These are phyloP conservation scores for Pharnaceum exiguum DNA, from an alignment of 148 eudicot species.

Conservation along the genomic window DNA sequence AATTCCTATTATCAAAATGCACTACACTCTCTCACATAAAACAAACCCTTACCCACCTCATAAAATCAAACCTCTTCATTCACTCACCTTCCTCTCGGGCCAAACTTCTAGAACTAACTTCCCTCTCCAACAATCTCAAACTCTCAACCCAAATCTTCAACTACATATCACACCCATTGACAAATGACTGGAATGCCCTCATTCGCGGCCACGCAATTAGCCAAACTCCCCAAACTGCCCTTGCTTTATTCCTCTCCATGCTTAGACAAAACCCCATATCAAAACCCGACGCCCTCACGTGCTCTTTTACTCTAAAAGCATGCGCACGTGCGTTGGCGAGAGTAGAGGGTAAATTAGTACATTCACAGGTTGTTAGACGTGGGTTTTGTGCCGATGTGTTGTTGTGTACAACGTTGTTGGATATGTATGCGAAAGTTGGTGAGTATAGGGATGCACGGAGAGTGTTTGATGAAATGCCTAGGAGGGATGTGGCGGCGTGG, in stretches of 20 bases:
- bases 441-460: constrained; percentile 41
- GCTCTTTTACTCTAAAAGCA: constrained; percentile 77
- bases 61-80: constrained; percentile 45
- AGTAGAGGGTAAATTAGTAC: constrained; percentile 43
- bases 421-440: constrained; percentile 62
- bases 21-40: constrained; percentile 45
- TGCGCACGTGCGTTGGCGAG: constrained; percentile 60
- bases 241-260: constrained; percentile 38
- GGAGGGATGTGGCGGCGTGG: constrained; percentile 66
- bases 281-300: constrained; percentile 71
- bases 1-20: too few species aligned
- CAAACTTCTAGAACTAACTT: constrained; percentile 52
- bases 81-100: constrained; percentile 19
- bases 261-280: constrained; percentile 29
- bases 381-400: constrained; percentile 50
- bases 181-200: constrained; percentile 70
- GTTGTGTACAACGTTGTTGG: constrained; percentile 62
- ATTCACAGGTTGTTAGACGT: constrained; percentile 37
- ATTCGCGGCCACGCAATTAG: constrained; percentile 60
- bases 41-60: constrained; percentile 63
- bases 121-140: constrained; percentile 38
- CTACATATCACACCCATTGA: constrained; percentile 35
- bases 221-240: constrained; percentile 38
- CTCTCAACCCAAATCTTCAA: constrained; percentile 45
- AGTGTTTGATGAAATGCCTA: constrained; percentile 69